phyloP scores from a whole-genome alignment of 257 asterid species.

The Marsdenia floribunda region DNA sequence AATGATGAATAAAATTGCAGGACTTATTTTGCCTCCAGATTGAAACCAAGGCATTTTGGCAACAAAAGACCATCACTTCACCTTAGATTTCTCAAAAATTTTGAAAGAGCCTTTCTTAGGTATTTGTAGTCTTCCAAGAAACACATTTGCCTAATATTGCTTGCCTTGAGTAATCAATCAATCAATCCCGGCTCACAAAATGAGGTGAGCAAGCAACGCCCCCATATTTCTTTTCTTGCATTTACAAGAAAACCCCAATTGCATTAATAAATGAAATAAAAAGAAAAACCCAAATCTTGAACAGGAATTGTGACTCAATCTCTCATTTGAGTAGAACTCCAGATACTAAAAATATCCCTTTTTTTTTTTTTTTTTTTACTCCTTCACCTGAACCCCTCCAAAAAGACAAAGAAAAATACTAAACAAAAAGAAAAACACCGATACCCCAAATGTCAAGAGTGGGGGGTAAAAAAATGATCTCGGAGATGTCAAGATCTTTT shows the following conservation, averaged over 20 bases:
- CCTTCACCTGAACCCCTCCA: neutral
- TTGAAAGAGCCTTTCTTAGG: neutral
- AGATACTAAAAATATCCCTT: neutral
- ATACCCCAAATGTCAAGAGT: neutral
- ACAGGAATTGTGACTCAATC: constrained; percentile 3
- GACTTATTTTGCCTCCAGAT: constrained; percentile 60
- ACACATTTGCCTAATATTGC: constrained; percentile 13
- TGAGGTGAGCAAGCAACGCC: constrained; percentile 26
- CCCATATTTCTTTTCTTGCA: constrained; percentile 22
- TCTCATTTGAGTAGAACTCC: neutral
- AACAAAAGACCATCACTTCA: constrained; percentile 28
- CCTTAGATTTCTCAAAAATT: constrained; percentile 1
- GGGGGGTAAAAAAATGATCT: neutral
- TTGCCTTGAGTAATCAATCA: constrained; percentile 8
- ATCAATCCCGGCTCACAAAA: constrained; percentile 22
- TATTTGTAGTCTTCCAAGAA: constrained; percentile 1
- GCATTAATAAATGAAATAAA: constrained; percentile 2
- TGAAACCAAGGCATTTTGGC: constrained; percentile 58
- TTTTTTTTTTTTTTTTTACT: neutral
- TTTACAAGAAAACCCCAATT: constrained; percentile 29
- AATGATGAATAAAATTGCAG: constrained; percentile 47
- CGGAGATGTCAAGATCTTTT: constrained; percentile 10
- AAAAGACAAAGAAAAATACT: too few relatives aligned
- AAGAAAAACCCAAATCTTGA: constrained; percentile 15
- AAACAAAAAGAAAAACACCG: neutral